These are phyloP conservation scores for Nitzschia inconspicua DNA, from an alignment of 108 stramenopile genomes.

Conservation along the genomic window DNA sequence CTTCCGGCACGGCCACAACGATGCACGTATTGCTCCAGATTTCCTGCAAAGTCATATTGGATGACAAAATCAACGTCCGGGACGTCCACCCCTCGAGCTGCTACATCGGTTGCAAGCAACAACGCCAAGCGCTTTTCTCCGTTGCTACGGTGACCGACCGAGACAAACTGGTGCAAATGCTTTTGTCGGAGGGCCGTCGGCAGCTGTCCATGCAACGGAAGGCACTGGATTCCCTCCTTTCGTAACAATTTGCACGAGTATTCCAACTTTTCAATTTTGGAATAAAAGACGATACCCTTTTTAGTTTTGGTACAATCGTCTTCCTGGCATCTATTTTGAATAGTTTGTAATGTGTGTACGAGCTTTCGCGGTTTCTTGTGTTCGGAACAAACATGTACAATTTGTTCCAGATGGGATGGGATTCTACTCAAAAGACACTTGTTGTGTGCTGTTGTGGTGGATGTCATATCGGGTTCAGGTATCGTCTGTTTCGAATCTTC, in stretches of 20 bases:
- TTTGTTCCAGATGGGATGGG: conserved; percentile 73
- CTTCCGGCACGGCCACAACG: conserved; percentile 44
- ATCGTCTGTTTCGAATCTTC: not conserved
- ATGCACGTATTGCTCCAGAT: conserved; percentile 80
- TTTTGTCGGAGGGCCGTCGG: conserved; percentile 47
- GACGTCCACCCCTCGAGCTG: conserved; percentile 93
- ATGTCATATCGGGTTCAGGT: not conserved
- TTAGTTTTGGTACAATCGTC: conserved; percentile 12
- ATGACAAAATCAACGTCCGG: conserved; percentile 85
- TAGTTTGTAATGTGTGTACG: conserved; percentile 8
- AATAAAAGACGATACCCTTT: conserved; percentile 45
- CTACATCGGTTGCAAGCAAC: conserved; percentile 94
- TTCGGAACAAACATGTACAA: conserved; percentile 74
- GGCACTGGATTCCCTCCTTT: conserved; percentile 49
- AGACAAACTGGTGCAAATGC: conserved; percentile 43
- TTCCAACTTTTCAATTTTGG: conserved; percentile 63
- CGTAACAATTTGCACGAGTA: conserved; percentile 43
- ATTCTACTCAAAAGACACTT: conserved; percentile 42
- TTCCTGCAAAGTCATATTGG: conserved; percentile 94
- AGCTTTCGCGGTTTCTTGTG: conserved; percentile 76
- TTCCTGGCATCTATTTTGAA: conserved; percentile 20
- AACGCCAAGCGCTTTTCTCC: conserved; percentile 70
- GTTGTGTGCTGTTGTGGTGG: conserved; percentile 7
- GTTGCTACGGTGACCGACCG: conserved; percentile 23
- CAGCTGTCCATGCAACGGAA: conserved; percentile 63